A percentile compares a stretch with the other conserved stretches of the same genome.
phyloP scores from a whole-genome alignment of 2,329 filamentous ascomycete species.

The Exophiala sideris region DNA sequence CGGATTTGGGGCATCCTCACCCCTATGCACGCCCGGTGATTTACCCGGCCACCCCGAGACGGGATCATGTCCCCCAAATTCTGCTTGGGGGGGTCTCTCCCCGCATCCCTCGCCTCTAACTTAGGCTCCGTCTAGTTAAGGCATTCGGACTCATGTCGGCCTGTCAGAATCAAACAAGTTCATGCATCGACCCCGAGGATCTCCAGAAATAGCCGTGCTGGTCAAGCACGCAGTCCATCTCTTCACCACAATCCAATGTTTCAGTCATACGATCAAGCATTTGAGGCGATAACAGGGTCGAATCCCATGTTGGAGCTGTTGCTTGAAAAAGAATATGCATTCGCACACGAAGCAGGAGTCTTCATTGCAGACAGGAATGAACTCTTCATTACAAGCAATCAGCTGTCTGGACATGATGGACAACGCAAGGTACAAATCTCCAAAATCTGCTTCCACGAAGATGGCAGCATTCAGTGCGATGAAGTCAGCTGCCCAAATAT shows the following conservation, averaged over 20 bases:
- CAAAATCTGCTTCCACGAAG: conserved; percentile 7
- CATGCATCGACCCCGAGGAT: too few relatives aligned
- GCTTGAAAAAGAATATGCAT: conserved; percentile 42
- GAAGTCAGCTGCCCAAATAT: not conserved
- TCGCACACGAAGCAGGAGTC: conserved; percentile 50
- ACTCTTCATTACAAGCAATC: conserved; percentile 41
- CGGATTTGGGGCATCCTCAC: too few relatives aligned
- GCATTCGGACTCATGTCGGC: too few relatives aligned
- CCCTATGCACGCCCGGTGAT: too few relatives aligned
- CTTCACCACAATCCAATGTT: not conserved
- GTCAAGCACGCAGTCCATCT: too few relatives aligned
- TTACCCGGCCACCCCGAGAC: too few relatives aligned
- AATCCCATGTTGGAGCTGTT: conserved; percentile 38
- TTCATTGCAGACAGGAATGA: conserved; percentile 34
- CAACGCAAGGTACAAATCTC: not conserved
- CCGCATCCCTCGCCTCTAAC: too few relatives aligned
- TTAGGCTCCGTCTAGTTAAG: too few relatives aligned
- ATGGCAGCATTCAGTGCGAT: conserved; percentile 18
- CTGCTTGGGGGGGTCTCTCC: too few relatives aligned
- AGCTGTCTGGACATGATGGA: conserved; percentile 16
- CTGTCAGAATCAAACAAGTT: too few relatives aligned
- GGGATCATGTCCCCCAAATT: too few relatives aligned
- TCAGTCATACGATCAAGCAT: not conserved
- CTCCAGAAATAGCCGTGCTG: too few relatives aligned
- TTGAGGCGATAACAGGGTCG: conserved; percentile 26